Percentiles rank a stretch among this genome's conserved stretches.
These are phyloP conservation scores for Cymodocea nodosa DNA, from an alignment of 116 monocot genomes.

Conservation along the genomic window DNA sequence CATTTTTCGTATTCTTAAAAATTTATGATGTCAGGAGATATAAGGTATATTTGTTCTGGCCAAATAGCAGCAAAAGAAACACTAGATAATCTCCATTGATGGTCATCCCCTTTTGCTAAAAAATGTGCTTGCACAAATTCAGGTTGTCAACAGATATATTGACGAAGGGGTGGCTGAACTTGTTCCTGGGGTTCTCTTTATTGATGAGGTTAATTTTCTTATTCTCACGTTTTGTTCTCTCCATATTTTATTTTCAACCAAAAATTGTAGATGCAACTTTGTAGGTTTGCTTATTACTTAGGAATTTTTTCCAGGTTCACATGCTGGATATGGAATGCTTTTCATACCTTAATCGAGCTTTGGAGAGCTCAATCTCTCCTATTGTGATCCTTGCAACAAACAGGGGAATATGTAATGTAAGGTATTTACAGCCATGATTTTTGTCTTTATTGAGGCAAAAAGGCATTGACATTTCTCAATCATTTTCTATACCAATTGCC, in stretches of 20 bases:
- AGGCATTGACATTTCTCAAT: too few species aligned
- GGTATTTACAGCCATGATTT: conserved; percentile 25
- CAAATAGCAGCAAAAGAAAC: background rate
- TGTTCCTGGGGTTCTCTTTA: conserved; percentile 95
- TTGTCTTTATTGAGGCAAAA: too few species aligned
- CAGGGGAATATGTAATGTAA: conserved; percentile 93
- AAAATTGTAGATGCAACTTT: too few species aligned
- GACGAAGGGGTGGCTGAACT: conserved; percentile 97
- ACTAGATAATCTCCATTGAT: background rate
- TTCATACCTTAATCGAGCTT: conserved; percentile 95
- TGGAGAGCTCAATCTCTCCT: conserved; percentile 89
- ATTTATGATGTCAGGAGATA: background rate
- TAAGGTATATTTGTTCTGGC: too few species aligned
- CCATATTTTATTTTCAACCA: background rate
- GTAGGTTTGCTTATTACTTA: background rate
- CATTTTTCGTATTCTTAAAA: too few species aligned
- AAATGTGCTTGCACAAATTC: conserved; percentile 2
- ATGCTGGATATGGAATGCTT: conserved; percentile 98
- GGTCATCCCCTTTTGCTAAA: background rate
- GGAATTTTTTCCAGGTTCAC: conserved; percentile 60
- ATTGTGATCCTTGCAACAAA: conserved; percentile 98
- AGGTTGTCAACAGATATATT: conserved; percentile 97
- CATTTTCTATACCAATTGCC: too few species aligned
- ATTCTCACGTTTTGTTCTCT: background rate
- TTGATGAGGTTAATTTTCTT: conserved; percentile 60